phyloP scores from a whole-genome alignment of 192 early-diverging fungal genomes.

The Coemansia furcata region DNA sequence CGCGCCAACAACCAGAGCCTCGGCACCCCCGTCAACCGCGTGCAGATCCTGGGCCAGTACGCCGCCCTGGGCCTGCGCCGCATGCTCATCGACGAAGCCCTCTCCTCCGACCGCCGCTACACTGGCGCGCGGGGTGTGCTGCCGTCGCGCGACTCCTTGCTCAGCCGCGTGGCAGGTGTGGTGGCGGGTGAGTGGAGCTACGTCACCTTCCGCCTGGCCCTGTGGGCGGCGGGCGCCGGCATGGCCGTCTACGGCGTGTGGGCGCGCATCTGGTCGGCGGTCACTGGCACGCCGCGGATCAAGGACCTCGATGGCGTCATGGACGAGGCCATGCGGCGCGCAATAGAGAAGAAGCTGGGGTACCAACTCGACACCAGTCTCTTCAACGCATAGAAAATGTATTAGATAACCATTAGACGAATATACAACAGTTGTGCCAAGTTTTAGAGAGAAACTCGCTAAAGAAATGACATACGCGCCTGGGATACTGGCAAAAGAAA shows the following conservation, averaged over 20 bases:
- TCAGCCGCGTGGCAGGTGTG: conserved; percentile 5
- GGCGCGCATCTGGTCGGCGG: conserved; percentile 10
- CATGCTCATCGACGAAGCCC: conserved; percentile 42
- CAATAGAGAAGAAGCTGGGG: conserved; percentile 73
- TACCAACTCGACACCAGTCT: conserved; percentile 71
- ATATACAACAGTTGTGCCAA: no score
- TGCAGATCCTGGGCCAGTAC: conserved; percentile 80
- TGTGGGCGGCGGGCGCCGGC: conserved; percentile 52
- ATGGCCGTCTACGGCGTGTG: conserved; percentile 35
- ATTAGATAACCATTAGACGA: neutral
- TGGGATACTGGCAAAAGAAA: no score
- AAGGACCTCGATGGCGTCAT: conserved; percentile 72
- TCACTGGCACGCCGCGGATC: conserved; percentile 16
- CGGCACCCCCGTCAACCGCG: conserved; percentile 85
- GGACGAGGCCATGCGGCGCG: conserved; percentile 66
- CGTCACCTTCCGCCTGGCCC: conserved; percentile 32
- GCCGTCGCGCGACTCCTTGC: conserved; percentile 11
- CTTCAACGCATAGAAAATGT: conserved; percentile 64
- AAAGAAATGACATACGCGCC: no score
- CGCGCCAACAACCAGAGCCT: conserved; percentile 82
- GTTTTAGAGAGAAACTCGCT: no score
- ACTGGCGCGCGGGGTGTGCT: conserved; percentile 11
- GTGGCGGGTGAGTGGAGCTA: conserved; percentile 41
- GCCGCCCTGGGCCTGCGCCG: conserved; percentile 60
- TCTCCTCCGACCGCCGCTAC: conserved; percentile 19